Conservation (phyloP, 768 basidiomycete species). For the Kwoniella botswanensis region DNA sequence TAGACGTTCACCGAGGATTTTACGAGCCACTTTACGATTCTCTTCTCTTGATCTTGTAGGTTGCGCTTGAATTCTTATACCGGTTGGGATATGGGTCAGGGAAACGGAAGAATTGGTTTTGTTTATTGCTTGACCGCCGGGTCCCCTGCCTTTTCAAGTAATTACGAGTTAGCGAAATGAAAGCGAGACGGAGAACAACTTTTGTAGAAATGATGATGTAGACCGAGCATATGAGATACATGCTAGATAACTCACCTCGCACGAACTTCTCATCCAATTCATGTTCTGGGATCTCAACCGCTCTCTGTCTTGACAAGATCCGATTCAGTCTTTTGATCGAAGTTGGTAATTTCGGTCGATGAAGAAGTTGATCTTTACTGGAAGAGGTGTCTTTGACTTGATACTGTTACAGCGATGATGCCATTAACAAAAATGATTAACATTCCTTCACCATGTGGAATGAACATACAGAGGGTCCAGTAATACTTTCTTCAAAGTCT, state of each 20-base stretch:
- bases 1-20: slow-evolving; percentile 74
- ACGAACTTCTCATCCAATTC: slow-evolving; percentile 89
- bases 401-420: too few relatives aligned
- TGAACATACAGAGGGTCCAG: too few relatives aligned
- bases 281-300: slow-evolving; percentile 74
- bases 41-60: slow-evolving; percentile 80
- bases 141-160: slow-evolving; percentile 72
- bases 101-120: slow-evolving; percentile 84
- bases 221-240: slow-evolving; percentile 42
- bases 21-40: slow-evolving; percentile 79
- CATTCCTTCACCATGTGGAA: too few relatives aligned
- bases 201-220: slow-evolving; percentile 16
- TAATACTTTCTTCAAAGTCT: too few relatives aligned
- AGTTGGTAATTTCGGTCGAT: slow-evolving; percentile 39
- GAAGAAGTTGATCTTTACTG: slow-evolving; percentile 17
- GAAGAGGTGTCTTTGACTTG: neutral
- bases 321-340: slow-evolving; percentile 56
- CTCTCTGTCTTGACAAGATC: slow-evolving; percentile 34
- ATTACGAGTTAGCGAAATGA: neutral
- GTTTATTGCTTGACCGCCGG: slow-evolving; percentile 96
- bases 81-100: slow-evolving; percentile 84
- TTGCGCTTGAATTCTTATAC: slow-evolving; percentile 83
- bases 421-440: too few relatives aligned
- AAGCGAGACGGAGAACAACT: neutral
- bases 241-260: slow-evolving; percentile 71